Base-by-base conservation (phyloP, 140 eudicot species). In the Bidens hawaiensis region DNA sequence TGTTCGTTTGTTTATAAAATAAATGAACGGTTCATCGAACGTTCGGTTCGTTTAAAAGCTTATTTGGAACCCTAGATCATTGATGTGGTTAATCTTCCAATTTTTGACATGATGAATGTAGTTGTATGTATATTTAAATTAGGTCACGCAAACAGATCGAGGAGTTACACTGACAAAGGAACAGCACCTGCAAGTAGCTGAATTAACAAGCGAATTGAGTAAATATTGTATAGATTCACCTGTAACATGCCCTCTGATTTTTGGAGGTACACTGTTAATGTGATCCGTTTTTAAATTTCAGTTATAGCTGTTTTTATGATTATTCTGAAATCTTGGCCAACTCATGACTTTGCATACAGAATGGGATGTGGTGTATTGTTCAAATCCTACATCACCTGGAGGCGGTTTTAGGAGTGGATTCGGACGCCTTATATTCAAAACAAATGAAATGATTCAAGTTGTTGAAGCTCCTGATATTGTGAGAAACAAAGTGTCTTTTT, bases 281-380 rank as follows among this genome's bases (percentile, higher is more conserved):
- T 49, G 16, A 57, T 4, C 38, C 31, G 38, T 34, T 67, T 38
- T 14, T 27, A 13, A 16, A 24, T 56, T 5, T 38, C 28, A 10
- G 43, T 45, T 28, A 23, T 15, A 47, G 6, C 11, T 19, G 31
- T 55, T 40, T 30, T 62, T 21, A n/a, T 22, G 6, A 15, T 67
- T 71, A 14, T 53, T 46, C 5, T 10, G 15, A 18, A 19, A 49
- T 26, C 5, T 15, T 12, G 0, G 36, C 23, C 1, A 0, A 62
- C 36, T 55, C 6, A 36, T 42, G 15, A 56, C 13, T 49, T 57
- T 72, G 7, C 51, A 57, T 52, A 47, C 80, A 88, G 99, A 88
- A 47, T 93, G 99, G 99, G 97, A 93, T 58, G 99, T 88, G 48
- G 77, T 85, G 56, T 93, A 93, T 73, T 88, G 99, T 74, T 93